Conservation (phyloP, 306 rosid species). For the Citrullus amarus region DNA sequence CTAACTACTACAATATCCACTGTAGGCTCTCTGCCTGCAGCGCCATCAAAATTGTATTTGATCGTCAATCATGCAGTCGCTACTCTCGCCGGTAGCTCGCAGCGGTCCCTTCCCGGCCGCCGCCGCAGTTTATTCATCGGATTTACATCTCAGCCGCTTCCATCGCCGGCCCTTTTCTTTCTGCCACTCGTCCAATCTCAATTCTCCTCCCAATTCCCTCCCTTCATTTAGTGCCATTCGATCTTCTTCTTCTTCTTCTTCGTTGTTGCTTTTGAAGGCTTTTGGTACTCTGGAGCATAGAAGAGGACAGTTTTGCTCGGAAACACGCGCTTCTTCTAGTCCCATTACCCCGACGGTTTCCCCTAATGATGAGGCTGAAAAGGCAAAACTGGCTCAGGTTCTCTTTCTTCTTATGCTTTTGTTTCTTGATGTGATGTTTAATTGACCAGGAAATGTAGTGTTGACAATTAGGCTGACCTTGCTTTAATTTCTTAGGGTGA, state of each 20-base stretch:
- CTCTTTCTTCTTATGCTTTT: background rate
- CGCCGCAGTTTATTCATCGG: constrained; percentile 10
- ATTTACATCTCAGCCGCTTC: constrained; percentile 13
- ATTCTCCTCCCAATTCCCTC: constrained; percentile 14
- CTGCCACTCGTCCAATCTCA: constrained; percentile 13
- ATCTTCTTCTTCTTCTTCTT: constrained; percentile 12
- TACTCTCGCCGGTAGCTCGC: constrained; percentile 43
- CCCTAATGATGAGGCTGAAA: constrained; percentile 50
- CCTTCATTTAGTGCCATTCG: constrained; percentile 16
- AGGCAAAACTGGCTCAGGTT: constrained; percentile 79
- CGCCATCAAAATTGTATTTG: background rate
- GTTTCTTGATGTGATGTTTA: background rate
- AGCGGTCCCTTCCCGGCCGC: constrained; percentile 28
- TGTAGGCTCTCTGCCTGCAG: background rate
- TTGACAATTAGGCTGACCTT: background rate
- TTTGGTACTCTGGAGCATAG: constrained; percentile 16
- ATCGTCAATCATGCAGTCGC: constrained; percentile 49
- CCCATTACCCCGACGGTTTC: constrained; percentile 39
- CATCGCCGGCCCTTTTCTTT: constrained; percentile 14
- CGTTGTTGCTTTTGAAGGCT: constrained; percentile 10
- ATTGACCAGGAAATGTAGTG: background rate
- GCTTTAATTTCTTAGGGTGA: background rate
- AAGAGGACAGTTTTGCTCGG: constrained; percentile 21
- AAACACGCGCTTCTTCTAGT: constrained; percentile 32
- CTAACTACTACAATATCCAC: background rate